These are phyloP conservation scores for Lolium rigidum DNA, from an alignment of 176 grass and related monocot genomes.

Conservation along the genomic window DNA sequence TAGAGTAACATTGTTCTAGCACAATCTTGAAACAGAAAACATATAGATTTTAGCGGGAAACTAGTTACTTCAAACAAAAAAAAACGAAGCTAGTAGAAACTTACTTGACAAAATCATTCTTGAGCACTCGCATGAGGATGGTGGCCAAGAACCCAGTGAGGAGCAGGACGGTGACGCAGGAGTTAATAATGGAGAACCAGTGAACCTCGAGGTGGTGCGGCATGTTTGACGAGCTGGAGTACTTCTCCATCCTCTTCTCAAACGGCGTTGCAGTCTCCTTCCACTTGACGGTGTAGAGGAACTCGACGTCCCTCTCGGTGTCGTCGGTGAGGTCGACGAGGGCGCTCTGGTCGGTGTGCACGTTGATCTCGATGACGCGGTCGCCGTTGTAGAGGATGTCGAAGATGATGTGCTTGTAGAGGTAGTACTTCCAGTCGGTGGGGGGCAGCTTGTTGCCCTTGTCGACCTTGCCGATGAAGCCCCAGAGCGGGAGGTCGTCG, in stretches of 20 bases:
- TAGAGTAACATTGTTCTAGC: neutral
- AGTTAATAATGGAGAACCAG: constrained; percentile 99
- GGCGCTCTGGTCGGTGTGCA: constrained; percentile 72
- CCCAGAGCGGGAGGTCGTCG: constrained; percentile 94
- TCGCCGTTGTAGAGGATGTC: constrained; percentile 80
- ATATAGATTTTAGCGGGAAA: neutral
- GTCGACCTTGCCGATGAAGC: constrained; percentile 92
- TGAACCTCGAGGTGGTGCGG: constrained; percentile 93
- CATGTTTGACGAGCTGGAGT: constrained; percentile 79
- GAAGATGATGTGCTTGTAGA: constrained; percentile 93
- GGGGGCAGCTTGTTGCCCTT: constrained; percentile 62
- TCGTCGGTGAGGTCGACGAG: constrained; percentile 84
- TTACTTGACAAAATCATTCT: constrained; percentile 99
- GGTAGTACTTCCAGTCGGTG: constrained; percentile 81
- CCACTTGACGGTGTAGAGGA: constrained; percentile 92
- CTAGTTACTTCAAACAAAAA: neutral
- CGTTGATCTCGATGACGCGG: constrained; percentile 85
- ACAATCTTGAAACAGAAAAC: neutral
- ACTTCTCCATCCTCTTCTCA: constrained; percentile 97
- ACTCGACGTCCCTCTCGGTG: constrained; percentile 68
- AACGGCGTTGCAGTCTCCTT: constrained; percentile 80
- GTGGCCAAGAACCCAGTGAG: constrained; percentile 92
- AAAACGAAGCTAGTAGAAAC: constrained; percentile 5
- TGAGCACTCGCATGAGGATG: constrained; percentile 96
- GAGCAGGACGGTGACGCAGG: constrained; percentile 89